Evolutionary conservation across 73 alveolate genomes (phyloP), one percentile per base, ranked within the genome.

Genomic region (Effrenium voratum): DNA sequence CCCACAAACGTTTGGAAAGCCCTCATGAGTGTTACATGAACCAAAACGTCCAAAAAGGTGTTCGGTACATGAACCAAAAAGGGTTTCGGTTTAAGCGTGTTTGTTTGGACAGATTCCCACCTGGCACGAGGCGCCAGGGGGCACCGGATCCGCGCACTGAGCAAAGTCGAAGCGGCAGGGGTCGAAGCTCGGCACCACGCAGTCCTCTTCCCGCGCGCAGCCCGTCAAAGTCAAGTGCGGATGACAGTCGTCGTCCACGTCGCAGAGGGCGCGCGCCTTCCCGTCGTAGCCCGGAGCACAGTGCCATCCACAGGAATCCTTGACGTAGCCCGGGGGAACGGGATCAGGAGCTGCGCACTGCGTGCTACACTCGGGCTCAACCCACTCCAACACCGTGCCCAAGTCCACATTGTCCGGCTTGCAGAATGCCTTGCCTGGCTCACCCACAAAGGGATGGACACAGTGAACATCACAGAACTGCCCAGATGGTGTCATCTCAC

Each of bases 271-370:
- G 41, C 15, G 68, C 5, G 95, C 85, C 40, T 77, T 68, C 47
- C 95, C 95, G 19, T 87, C 95, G 45, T 87, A 87, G 49, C 95
- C 86, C 13, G 30, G 86, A 26, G 95, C 95, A 46, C 95, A 87
- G 55, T 50, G n/a, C 95, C 95, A 87, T 60, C 95, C 95, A n/a
- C 95, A 87, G 45, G 26, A 44, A 13, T 40, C 83, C 84, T 68
- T 66, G 45, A 40, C 50, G n/a, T 59, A 87, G 50, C 95, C 95
- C 1, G 95, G 84, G 2, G 95, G 95, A 41, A 66, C 63, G 38
- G 95, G 95, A 36, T 87, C 50, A 5, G 95, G 95, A 87, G 60
- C 95, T 24, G 95, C 85, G 44, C 95, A 87, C 12, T 68, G 72
- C 49, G 63, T 10, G 36, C 66, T 30, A 34, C 95, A 87, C 34